Conservation (phyloP, 352 stramenopile species). For the Aphanomyces cochlioides region DNA sequence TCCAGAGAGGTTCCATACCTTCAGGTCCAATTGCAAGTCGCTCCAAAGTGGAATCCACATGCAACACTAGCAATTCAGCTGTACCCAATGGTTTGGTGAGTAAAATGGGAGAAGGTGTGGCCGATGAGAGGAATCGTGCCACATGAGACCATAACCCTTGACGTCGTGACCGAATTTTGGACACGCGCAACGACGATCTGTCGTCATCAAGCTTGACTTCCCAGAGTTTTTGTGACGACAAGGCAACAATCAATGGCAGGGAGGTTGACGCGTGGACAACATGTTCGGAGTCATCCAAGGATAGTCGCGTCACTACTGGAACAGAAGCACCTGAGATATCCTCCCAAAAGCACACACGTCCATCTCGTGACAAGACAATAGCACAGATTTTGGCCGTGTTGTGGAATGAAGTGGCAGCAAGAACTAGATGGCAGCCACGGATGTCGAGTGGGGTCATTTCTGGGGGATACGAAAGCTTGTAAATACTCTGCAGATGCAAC, state of each 20-base stretch:
- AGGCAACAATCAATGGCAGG: constrained; percentile 11
- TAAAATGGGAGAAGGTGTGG: constrained; percentile 23
- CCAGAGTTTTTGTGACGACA: constrained; percentile 6
- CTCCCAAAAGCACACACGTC: constrained; percentile 15
- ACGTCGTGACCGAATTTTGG: constrained; percentile 3
- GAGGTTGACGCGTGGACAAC: neutral
- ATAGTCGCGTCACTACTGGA: neutral
- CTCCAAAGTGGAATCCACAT: constrained; percentile 27
- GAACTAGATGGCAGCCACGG: neutral
- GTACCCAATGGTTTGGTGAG: constrained; percentile 15
- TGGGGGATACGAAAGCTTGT: constrained; percentile 10
- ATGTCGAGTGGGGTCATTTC: constrained; percentile 12
- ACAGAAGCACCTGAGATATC: constrained; percentile 11
- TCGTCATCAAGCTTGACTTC: constrained; percentile 26
- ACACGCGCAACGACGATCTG: constrained; percentile 12
- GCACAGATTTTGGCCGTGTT: constrained; percentile 25
- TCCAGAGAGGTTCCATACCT: constrained; percentile 16
- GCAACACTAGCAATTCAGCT: constrained; percentile 24
- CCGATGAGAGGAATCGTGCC: constrained; percentile 24
- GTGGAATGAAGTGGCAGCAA: constrained; percentile 9
- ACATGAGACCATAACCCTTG: constrained; percentile 15
- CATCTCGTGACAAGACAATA: constrained; percentile 9
- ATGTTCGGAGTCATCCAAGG: constrained; percentile 13
- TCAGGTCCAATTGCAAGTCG: neutral
- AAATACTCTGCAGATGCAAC: constrained; percentile 7